phyloP scores from a whole-genome alignment of 1,139 yeast species.

The Blastobotrys ciferrii region DNA sequence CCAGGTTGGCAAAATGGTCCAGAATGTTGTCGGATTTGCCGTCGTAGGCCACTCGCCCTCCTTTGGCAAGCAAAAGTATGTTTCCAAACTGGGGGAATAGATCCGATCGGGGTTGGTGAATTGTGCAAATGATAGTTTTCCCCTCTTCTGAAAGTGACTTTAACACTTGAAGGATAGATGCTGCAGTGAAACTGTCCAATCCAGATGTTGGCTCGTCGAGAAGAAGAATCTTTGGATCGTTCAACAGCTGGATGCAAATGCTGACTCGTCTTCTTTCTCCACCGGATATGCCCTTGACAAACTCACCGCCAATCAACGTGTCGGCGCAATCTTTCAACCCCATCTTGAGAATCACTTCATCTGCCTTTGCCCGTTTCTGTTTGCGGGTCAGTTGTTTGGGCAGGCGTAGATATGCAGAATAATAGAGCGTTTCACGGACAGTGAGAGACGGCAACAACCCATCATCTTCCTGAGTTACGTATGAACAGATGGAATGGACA shows the following conservation, averaged over 20 bases:
- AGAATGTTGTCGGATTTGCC: conserved; percentile 43
- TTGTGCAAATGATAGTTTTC: conserved; percentile 72
- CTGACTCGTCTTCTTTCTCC: conserved; percentile 85
- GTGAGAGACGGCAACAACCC: conserved; percentile 68
- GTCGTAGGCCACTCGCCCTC: conserved; percentile 69
- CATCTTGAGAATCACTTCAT: conserved; percentile 58
- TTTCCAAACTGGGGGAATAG: conserved; percentile 64
- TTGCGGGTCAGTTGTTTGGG: conserved; percentile 30
- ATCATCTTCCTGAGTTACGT: conserved; percentile 79
- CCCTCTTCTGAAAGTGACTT: conserved; percentile 57
- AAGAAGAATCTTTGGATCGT: conserved; percentile 66
- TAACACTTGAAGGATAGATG: conserved; percentile 62
- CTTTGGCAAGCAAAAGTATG: conserved; percentile 63
- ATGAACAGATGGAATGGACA: conserved; percentile 57
- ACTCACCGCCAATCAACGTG: conserved; percentile 69
- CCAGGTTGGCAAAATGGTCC: conserved; percentile 45
- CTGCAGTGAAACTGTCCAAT: conserved; percentile 75
- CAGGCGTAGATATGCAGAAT: conserved; percentile 68
- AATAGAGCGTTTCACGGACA: conserved; percentile 70
- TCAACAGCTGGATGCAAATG: conserved; percentile 72
- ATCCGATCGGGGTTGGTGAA: conserved; percentile 80
- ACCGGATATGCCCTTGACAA: conserved; percentile 76
- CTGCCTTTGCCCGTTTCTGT: conserved; percentile 43
- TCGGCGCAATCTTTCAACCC: conserved; percentile 80
- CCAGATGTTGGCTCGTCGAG: conserved; percentile 92